Percentiles rank a stretch among this genome's conserved stretches.
Conservation (phyloP, 2,329 filamentous ascomycete genomes). For the Pleochaeta shiraiana region DNA sequence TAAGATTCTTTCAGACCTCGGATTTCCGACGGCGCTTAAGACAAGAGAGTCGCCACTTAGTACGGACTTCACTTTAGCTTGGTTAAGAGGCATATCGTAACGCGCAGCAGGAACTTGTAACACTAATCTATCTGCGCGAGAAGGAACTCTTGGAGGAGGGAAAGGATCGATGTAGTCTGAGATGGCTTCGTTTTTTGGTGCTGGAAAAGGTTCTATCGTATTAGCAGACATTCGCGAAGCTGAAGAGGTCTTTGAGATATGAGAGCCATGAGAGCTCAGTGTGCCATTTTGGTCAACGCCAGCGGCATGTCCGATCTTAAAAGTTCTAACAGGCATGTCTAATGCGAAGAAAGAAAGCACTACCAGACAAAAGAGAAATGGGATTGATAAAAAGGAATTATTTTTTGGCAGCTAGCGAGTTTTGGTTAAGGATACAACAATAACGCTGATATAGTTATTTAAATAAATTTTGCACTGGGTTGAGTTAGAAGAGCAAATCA, state of each 20-base stretch:
- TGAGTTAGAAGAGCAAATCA: background rate
- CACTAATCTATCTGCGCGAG: constrained; percentile 7
- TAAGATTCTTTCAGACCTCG: constrained; percentile 61
- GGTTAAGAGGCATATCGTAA: constrained; percentile 18
- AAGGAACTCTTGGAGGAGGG: constrained; percentile 7
- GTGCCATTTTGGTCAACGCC: background rate
- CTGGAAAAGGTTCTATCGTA: constrained; percentile 17
- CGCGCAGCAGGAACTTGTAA: constrained; percentile 13
- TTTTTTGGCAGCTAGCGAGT: background rate
- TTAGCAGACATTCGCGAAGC: constrained; percentile 13
- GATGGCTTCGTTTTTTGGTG: constrained; percentile 5
- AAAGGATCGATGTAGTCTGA: background rate
- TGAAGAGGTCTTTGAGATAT: constrained; percentile 4
- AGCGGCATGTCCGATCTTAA: constrained; percentile 15
- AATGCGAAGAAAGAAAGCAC: background rate
- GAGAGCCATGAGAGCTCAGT: background rate
- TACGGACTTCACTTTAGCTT: constrained; percentile 76
- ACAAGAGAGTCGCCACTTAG: constrained; percentile 85
- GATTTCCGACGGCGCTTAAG: constrained; percentile 60
- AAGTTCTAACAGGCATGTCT: constrained; percentile 10
- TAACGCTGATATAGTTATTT: background rate
- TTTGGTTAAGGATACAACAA: background rate
- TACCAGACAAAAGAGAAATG: background rate
- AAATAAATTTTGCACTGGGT: background rate
- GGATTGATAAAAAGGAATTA: background rate